Evolutionary conservation across 768 basidiomycete species (phyloP).

Genomic region (Clathrus columnatus): DNA sequence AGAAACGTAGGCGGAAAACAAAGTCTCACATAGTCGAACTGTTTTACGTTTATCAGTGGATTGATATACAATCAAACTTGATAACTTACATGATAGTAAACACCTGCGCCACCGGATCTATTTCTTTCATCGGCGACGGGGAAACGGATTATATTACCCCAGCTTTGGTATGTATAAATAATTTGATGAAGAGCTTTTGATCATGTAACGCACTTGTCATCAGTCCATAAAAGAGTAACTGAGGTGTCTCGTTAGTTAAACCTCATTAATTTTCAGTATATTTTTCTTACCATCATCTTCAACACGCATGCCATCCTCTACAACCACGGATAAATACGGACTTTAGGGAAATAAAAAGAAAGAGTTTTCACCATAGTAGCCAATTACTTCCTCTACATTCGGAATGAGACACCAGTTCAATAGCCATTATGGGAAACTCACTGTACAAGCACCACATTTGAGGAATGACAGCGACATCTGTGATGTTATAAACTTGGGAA

Average conservation of each 20-base stretch:
- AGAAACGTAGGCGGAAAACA: neutral
- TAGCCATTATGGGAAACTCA: conserved; percentile 20
- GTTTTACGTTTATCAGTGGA: neutral
- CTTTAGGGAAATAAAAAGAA: neutral
- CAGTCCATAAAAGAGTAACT: conserved; percentile 58
- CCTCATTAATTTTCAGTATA: neutral
- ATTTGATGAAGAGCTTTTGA: neutral
- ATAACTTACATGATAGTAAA: conserved; percentile 55
- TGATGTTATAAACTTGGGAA: conserved; percentile 37
- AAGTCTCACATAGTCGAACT: conserved; percentile 1
- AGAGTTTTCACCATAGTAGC: conserved; percentile 34
- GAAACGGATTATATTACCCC: conserved; percentile 62
- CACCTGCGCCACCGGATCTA: conserved; percentile 58
- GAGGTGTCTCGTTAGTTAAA: neutral
- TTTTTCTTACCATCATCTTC: conserved; percentile 37
- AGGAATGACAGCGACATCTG: conserved; percentile 42
- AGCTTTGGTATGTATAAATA: conserved; percentile 28
- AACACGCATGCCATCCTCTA: conserved; percentile 47
- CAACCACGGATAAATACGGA: conserved; percentile 1
- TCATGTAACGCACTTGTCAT: conserved; percentile 48
- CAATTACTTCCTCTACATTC: conserved; percentile 49
- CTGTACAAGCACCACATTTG: conserved; percentile 55
- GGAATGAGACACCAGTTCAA: neutral
- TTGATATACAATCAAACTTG: neutral
- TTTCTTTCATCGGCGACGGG: conserved; percentile 45